These are phyloP conservation scores for Moricandia moricandioides DNA, from an alignment of 345 rosid species.

Conservation along the genomic window DNA sequence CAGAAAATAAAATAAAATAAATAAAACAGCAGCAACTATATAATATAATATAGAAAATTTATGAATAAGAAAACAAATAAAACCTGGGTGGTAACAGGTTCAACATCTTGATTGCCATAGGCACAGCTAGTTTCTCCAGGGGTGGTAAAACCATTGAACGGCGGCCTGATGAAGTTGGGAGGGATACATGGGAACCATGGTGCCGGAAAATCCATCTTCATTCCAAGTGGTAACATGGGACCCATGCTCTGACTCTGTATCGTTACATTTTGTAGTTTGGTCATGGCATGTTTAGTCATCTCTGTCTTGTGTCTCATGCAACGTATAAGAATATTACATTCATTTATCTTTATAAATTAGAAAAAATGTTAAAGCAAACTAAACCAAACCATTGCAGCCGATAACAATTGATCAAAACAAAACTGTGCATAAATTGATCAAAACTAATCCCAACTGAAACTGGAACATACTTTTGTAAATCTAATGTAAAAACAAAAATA, in stretches of 20 bases:
- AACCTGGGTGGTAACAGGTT: background rate
- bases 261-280: background rate
- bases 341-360: background rate
- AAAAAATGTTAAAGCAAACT: too few relatives aligned
- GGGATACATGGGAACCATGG: slow-evolving; percentile 6
- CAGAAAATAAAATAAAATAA: background rate
- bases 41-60: background rate
- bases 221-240: slow-evolving; percentile 11
- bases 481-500: background rate
- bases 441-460: background rate
- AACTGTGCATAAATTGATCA: background rate
- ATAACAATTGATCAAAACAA: background rate
- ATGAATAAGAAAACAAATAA: background rate
- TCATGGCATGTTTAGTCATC: background rate
- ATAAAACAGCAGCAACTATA: background rate
- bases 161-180: background rate
- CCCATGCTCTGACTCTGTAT: background rate
- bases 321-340: background rate
- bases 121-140: background rate
- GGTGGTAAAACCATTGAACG: background rate
- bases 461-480: background rate
- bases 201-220: slow-evolving; percentile 1
- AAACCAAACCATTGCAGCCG: too few relatives aligned
- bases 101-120: background rate
- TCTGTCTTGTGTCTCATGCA: background rate